Percentiles rank a stretch among this genome's conserved stretches.
Evolutionary conservation across 495 filamentous ascomycete genomes (phyloP).

Genomic region (Rostrohypoxylon terebratum): DNA sequence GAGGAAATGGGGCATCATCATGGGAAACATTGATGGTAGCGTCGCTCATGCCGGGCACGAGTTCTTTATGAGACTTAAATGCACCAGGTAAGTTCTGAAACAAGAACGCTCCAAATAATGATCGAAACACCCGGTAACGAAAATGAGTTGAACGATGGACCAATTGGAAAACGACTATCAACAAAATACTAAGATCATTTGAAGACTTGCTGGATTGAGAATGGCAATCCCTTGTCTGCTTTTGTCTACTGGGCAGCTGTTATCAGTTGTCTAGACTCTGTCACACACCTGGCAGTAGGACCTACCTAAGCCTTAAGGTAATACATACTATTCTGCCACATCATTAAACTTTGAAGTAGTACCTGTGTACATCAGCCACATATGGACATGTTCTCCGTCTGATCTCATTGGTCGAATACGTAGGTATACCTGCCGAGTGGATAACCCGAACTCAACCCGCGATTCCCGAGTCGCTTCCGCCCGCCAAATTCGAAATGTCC

Average conservation of each 20-base stretch:
- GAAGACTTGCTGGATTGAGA: not conserved
- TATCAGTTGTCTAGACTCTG: not conserved
- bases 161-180: not conserved
- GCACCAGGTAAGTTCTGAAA: not conserved
- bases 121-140: not conserved
- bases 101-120: not conserved
- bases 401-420: not conserved
- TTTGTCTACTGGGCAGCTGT: too few species aligned
- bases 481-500: constrained; percentile 3
- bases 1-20: constrained; percentile 66
- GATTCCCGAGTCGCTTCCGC: constrained; percentile 6
- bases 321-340: not conserved
- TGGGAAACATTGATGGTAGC: constrained; percentile 10
- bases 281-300: too few species aligned
- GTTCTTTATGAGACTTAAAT: not conserved
- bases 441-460: constrained; percentile 9
- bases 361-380: not conserved
- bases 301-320: too few species aligned
- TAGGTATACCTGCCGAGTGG: constrained; percentile 3
- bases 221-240: not conserved
- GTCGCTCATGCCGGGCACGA: constrained; percentile 29
- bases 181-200: not conserved
- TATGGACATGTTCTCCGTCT: not conserved
- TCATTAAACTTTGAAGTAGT: not conserved
- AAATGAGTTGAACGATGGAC: not conserved